Evolutionary conservation across 148 eudicot genomes (phyloP).

Genomic region (Polygonum aviculare): DNA sequence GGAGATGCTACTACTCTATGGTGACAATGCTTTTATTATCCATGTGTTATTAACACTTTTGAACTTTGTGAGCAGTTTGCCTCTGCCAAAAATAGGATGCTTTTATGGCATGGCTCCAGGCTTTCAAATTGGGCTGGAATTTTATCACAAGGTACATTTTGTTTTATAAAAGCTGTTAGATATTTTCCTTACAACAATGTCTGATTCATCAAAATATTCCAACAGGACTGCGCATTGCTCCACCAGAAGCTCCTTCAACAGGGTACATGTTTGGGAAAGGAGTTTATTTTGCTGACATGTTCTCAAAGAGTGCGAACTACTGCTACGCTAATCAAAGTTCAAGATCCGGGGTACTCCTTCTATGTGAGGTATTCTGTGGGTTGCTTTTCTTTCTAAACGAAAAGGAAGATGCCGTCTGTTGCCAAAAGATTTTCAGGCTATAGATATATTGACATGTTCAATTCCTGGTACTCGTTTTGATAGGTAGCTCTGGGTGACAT

Average conservation of each 20-base stretch:
- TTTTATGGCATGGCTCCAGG: constrained; percentile 98
- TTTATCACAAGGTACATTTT: constrained; percentile 70
- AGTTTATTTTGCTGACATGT: constrained; percentile 99
- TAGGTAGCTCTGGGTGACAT: constrained; percentile 97
- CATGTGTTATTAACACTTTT: neutral
- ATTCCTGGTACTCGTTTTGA: neutral
- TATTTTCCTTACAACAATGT: neutral
- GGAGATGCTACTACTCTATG: neutral
- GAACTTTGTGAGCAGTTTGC: constrained; percentile 45
- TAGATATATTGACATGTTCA: neutral
- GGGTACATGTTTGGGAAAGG: constrained; percentile 99
- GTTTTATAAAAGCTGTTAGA: neutral
- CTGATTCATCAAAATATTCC: neutral
- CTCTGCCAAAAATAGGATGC: constrained; percentile 70
- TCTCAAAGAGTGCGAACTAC: constrained; percentile 96
- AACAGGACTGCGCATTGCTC: constrained; percentile 92
- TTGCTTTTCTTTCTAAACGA: neutral
- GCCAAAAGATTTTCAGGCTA: neutral
- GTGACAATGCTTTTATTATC: neutral
- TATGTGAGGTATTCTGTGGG: constrained; percentile 64
- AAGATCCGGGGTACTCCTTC: constrained; percentile 71
- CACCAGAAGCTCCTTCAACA: constrained; percentile 93
- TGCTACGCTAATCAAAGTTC: constrained; percentile 51
- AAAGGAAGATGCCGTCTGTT: neutral
- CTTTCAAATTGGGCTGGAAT: constrained; percentile 96